These are phyloP conservation scores for Taiozyma sp. DNA, from an alignment of 1,139 yeast species.

Conservation along the genomic window DNA sequence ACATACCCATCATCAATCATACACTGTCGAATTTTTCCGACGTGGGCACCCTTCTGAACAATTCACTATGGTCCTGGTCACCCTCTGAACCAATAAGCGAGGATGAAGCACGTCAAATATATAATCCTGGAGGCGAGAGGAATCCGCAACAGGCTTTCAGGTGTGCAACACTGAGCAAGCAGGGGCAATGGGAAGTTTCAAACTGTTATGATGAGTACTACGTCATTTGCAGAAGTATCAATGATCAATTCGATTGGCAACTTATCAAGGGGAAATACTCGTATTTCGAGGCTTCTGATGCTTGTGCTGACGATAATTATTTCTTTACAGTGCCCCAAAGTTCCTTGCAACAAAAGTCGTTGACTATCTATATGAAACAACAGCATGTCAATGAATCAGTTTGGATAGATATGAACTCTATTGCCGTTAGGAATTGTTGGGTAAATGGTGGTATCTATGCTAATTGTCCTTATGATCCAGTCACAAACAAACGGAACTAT, in stretches of 20 bases:
- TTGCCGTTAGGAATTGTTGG: constrained; percentile 74
- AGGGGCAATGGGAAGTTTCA: constrained; percentile 50
- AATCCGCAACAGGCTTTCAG: constrained; percentile 37
- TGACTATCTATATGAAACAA: constrained; percentile 22
- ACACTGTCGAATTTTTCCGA: constrained; percentile 25
- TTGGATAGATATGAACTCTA: constrained; percentile 85
- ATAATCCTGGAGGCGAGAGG: constrained; percentile 12
- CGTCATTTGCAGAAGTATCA: constrained; percentile 49
- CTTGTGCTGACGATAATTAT: constrained; percentile 46
- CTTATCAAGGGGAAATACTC: constrained; percentile 30
- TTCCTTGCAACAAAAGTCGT: constrained; percentile 38
- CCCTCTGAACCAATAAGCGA: constrained; percentile 41
- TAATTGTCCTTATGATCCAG: constrained; percentile 67
- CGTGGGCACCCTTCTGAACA: constrained; percentile 28
- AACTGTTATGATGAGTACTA: constrained; percentile 55
- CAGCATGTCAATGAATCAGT: constrained; percentile 30
- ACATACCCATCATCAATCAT: constrained; percentile 50
- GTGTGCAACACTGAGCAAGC: constrained; percentile 50
- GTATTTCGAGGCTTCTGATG: constrained; percentile 39
- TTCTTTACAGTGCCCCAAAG: constrained; percentile 53
- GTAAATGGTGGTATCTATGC: constrained; percentile 80
- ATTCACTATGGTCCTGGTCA: constrained; percentile 70
- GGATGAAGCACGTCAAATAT: constrained; percentile 14
- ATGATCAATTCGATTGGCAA: constrained; percentile 42
- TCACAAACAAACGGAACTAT: constrained; percentile 50